Conservation (phyloP, 75 land plant genomes). For the Cunninghamia lanceolata region DNA sequence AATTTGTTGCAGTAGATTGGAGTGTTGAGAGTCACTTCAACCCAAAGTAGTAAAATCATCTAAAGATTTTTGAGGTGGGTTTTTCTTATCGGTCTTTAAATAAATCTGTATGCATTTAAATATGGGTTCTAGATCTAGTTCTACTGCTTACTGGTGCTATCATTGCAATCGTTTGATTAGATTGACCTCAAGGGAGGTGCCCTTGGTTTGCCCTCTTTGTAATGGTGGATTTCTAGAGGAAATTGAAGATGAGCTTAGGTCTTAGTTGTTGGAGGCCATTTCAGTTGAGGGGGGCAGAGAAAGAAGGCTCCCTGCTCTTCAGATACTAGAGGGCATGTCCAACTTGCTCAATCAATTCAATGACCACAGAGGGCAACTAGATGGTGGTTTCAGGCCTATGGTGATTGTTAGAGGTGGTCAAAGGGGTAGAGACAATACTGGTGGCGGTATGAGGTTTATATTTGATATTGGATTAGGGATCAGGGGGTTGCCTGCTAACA, state of each 20-base stretch:
- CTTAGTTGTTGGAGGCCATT: neutral
- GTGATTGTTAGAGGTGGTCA: neutral
- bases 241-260: too few relatives aligned
- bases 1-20: too few relatives aligned
- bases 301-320: neutral
- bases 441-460: slow-evolving; percentile 15
- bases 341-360: too few relatives aligned
- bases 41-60: too few relatives aligned
- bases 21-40: too few relatives aligned
- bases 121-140: neutral
- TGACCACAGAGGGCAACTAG: too few relatives aligned
- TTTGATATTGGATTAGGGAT: slow-evolving; percentile 20
- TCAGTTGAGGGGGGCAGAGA: neutral
- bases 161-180: neutral
- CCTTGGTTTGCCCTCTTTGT: neutral
- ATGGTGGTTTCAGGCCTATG: neutral
- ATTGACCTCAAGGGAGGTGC: neutral
- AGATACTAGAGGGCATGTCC: neutral
- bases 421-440: neutral
- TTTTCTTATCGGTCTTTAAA: too few relatives aligned
- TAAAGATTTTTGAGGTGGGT: too few relatives aligned
- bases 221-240: neutral
- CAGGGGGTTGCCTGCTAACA: slow-evolving; percentile 11
- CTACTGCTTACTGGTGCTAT: slow-evolving; percentile 11
- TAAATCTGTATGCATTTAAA: neutral